phyloP scores from a whole-genome alignment of 1,284 basidiomycete species.

The Bothia castanella region DNA sequence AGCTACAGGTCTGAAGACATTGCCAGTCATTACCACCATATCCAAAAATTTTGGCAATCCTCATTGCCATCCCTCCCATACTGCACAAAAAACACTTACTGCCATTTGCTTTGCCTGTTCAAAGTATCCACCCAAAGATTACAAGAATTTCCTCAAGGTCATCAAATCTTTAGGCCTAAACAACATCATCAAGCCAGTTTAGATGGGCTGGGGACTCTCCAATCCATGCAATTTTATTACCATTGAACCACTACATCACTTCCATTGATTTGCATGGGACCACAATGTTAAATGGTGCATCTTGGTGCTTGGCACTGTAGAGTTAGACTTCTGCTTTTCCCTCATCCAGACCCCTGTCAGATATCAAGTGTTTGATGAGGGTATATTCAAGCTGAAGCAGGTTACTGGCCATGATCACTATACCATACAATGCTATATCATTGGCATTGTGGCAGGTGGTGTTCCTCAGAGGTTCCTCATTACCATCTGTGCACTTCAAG shows the following conservation, averaged over 20 bases:
- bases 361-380: slow-evolving; percentile 2
- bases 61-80: neutral
- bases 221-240: slow-evolving; percentile 7
- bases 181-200: slow-evolving; percentile 8
- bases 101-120: neutral
- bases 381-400: slow-evolving; percentile 8
- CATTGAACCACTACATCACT: neutral
- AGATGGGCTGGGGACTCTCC: slow-evolving; percentile 8
- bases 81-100: neutral
- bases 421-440: slow-evolving; percentile 1
- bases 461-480: slow-evolving; percentile 3
- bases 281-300: slow-evolving; percentile 13
- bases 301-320: neutral
- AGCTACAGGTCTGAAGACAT: neutral
- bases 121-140: neutral
- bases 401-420: slow-evolving; percentile 3
- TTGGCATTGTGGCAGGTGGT: neutral
- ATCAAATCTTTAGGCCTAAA: slow-evolving; percentile 6
- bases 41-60: slow-evolving; percentile 7
- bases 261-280: slow-evolving; percentile 2
- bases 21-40: slow-evolving; percentile 1
- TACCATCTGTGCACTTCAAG: neutral
- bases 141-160: slow-evolving; percentile 3
- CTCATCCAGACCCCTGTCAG: slow-evolving; percentile 4
- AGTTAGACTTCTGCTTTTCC: slow-evolving; percentile 11